phyloP scores from a whole-genome alignment of 2,329 filamentous ascomycete species.

The Teratosphaeriaceae sp. region DNA sequence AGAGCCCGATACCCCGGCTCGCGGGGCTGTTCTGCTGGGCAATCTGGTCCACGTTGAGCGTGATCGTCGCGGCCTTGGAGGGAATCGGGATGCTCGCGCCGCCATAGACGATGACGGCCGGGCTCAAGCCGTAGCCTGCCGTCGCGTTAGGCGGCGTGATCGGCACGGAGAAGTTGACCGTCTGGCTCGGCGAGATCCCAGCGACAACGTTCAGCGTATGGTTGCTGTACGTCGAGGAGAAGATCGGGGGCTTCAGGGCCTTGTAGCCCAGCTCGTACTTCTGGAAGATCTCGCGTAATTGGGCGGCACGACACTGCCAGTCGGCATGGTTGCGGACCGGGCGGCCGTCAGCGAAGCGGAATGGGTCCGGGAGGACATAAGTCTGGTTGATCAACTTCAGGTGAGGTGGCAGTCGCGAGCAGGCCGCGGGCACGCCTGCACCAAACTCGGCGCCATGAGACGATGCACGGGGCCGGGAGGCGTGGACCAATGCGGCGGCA shows the following conservation, averaged over 20 bases:
- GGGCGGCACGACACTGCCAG: constrained; percentile 1
- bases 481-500: background rate
- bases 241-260: constrained; percentile 3
- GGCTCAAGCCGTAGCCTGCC: background rate
- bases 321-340: background rate
- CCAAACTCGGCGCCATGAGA: constrained; percentile 1
- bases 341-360: constrained; percentile 2
- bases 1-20: constrained; percentile 8
- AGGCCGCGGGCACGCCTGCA: background rate
- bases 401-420: constrained; percentile 1
- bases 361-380: constrained; percentile 3
- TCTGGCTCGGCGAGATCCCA: constrained; percentile 1
- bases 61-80: constrained; percentile 5
- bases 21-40: constrained; percentile 6
- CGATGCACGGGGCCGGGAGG: background rate
- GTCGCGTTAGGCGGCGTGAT: constrained; percentile 2
- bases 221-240: constrained; percentile 5
- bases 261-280: constrained; percentile 8
- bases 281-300: constrained; percentile 3
- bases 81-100: constrained; percentile 7
- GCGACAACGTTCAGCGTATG: constrained; percentile 2
- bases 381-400: constrained; percentile 5
- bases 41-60: constrained; percentile 6
- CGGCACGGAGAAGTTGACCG: constrained; percentile 5
- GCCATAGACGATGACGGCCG: constrained; percentile 7